Base-by-base conservation (phyloP, 768 basidiomycete species). In the Saitozyma podzolica region DNA sequence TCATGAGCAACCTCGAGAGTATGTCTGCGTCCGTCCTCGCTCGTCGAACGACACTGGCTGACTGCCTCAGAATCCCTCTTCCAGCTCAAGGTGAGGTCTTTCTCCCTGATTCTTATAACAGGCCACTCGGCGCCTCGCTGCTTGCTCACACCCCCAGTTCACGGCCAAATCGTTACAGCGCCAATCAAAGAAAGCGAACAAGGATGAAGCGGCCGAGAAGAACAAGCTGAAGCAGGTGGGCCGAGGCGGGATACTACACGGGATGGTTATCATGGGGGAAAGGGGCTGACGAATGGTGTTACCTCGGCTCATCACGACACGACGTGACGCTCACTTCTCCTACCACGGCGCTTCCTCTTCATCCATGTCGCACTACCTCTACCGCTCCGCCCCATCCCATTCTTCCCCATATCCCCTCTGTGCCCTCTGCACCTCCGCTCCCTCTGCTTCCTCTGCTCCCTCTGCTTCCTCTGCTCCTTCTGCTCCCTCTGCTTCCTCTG, bases 131-230 rank as follows among this genome's bases (percentile, higher is more conserved):
- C 17, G 6, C 5, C 50, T 45, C 13, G 19, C 47, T 29, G 29
- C 19, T 41, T 37, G 51, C 40, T 49, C 45, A 61, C 43, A 42
- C 56, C 59, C 40, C 14, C 73, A 99, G 95, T 98, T 99, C 84
- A 99, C 96, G 17, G 93, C 96, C 65, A 99, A 98, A 86, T 87
- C 91, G 42, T 85, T 99, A 19, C 89, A 84, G 78, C 86, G 90
- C 55, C 96, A 99, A 81, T 92, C 96, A 4, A 94, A 92, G 84
- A 98, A 98, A 81, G 94, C 96, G 0, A 87, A 92, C 80, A 98
- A 95, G 76, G 95, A 98, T 77, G 96, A 99, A 82, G 85, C 84
- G 43, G 69, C 85, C 0, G 96, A 99, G 83, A 96, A 92, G 81
- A 68, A 87, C 55, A 88, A 89, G 65, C 81, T 99, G 52, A 99